Conservation (phyloP, 495 filamentous ascomycete genomes). For the Oleoguttula mirabilis region DNA sequence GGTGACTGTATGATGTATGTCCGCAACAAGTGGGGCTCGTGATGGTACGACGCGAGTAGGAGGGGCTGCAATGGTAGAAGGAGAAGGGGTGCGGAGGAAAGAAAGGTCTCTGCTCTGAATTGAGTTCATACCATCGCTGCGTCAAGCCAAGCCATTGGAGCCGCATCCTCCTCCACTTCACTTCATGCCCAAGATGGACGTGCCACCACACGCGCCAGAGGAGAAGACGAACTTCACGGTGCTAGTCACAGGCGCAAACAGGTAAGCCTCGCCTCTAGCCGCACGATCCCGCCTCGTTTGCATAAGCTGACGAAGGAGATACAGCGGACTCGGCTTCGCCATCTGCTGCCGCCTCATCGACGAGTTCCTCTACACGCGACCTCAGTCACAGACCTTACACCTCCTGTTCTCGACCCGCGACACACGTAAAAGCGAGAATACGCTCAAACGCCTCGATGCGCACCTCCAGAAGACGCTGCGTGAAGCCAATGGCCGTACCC, state of each 20-base stretch:
- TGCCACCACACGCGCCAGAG: constrained; percentile 1
- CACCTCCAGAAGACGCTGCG: constrained; percentile 33
- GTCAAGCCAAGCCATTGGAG: no score
- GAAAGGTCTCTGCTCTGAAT: no score
- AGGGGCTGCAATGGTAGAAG: no score
- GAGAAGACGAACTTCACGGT: constrained; percentile 29
- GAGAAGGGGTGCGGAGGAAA: no score
- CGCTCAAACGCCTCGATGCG: constrained; percentile 40
- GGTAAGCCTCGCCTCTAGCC: constrained; percentile 34
- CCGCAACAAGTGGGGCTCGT: no score
- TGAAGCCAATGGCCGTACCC: constrained; percentile 29
- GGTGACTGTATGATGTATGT: no score
- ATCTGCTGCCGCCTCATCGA: constrained; percentile 80
- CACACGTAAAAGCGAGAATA: constrained; percentile 45
- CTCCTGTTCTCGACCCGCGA: constrained; percentile 57
- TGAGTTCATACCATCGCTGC: no score
- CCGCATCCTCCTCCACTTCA: no score
- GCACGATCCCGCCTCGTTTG: neutral
- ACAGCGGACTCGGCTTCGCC: constrained; percentile 78
- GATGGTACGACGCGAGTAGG: no score
- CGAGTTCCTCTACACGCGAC: constrained; percentile 66
- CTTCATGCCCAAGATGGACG: neutral
- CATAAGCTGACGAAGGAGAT: neutral
- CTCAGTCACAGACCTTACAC: constrained; percentile 47
- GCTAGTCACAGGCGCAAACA: constrained; percentile 64